These are phyloP conservation scores for Croton setiger DNA, from an alignment of 441 rosid genomes.

Conservation along the genomic window DNA sequence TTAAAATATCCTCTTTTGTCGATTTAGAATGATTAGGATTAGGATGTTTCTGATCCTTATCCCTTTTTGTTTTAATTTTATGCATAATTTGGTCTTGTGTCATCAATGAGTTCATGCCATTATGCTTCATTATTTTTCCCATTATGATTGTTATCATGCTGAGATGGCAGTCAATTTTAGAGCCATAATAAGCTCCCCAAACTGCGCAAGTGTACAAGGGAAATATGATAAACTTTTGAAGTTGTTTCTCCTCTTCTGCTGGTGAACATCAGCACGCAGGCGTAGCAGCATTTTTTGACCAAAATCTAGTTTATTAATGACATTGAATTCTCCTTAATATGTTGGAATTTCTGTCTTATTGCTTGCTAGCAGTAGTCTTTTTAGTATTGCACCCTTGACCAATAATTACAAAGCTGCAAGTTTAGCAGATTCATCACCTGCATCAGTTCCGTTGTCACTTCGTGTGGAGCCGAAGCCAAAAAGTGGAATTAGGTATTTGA, in stretches of 20 bases:
- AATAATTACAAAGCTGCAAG: constrained; percentile 77
- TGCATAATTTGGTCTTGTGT: neutral
- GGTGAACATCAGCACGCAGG: neutral
- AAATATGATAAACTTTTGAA: neutral
- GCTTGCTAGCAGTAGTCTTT: neutral
- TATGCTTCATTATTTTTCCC: neutral
- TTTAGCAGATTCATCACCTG: constrained; percentile 81
- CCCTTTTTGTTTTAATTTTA: no score
- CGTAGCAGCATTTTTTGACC: neutral
- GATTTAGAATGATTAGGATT: no score
- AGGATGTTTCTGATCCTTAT: no score
- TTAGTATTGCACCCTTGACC: constrained; percentile 41
- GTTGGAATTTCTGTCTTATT: no score
- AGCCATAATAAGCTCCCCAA: neutral
- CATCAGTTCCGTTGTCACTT: constrained; percentile 70
- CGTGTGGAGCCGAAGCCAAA: constrained; percentile 95
- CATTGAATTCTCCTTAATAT: no score
- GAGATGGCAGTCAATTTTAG: neutral
- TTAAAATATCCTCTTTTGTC: constrained; percentile 68
- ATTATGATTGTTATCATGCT: neutral
- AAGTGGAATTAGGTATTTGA: constrained; percentile 79
- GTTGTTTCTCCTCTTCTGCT: neutral
- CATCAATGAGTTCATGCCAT: neutral
- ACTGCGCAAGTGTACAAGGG: neutral
- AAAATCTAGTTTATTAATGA: neutral